Evolutionary conservation across 306 rosid genomes (phyloP).

Genomic region (Lathyrus sativus): DNA sequence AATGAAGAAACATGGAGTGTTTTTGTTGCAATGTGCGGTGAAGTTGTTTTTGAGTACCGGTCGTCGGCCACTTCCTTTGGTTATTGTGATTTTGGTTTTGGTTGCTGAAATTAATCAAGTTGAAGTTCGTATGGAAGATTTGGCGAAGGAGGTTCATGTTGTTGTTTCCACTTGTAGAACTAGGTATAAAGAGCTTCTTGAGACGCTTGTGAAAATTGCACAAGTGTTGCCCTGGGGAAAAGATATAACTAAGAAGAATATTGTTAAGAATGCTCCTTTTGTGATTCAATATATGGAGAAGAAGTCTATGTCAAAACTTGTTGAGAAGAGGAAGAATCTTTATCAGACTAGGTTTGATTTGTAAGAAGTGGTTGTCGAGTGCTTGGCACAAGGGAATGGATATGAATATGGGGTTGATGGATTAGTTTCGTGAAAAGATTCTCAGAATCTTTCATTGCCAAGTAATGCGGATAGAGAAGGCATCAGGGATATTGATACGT

Average conservation of each 20-base stretch:
- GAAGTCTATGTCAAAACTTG: slow-evolving; percentile 57
- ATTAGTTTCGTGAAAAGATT: slow-evolving; percentile 35
- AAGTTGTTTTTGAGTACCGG: slow-evolving; percentile 82
- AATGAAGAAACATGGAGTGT: slow-evolving; percentile 66
- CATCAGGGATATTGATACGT: slow-evolving; percentile 27
- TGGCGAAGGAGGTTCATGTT: slow-evolving; percentile 62
- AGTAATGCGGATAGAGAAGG: slow-evolving; percentile 6
- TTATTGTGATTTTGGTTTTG: slow-evolving; percentile 68
- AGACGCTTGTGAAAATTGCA: slow-evolving; percentile 70
- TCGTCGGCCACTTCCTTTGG: slow-evolving; percentile 70
- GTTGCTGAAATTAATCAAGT: slow-evolving; percentile 65
- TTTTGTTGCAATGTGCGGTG: slow-evolving; percentile 67
- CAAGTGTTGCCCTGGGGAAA: slow-evolving; percentile 87
- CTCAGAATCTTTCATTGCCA: slow-evolving; percentile 40
- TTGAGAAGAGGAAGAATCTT: slow-evolving; percentile 37
- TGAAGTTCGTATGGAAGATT: slow-evolving; percentile 49
- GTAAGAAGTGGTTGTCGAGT: slow-evolving; percentile 53
- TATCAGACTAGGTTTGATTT: slow-evolving; percentile 51
- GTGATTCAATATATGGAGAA: slow-evolving; percentile 76
- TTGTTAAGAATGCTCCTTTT: slow-evolving; percentile 59
- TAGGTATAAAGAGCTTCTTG: slow-evolving; percentile 65
- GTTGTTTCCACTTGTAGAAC: slow-evolving; percentile 55
- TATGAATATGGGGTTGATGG: slow-evolving; percentile 36
- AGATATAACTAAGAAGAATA: slow-evolving; percentile 64
- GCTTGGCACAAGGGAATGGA: slow-evolving; percentile 43